These are phyloP conservation scores for Thielaviopsis punctulata DNA, from an alignment of 2,329 filamentous ascomycete species.

Conservation along the genomic window DNA sequence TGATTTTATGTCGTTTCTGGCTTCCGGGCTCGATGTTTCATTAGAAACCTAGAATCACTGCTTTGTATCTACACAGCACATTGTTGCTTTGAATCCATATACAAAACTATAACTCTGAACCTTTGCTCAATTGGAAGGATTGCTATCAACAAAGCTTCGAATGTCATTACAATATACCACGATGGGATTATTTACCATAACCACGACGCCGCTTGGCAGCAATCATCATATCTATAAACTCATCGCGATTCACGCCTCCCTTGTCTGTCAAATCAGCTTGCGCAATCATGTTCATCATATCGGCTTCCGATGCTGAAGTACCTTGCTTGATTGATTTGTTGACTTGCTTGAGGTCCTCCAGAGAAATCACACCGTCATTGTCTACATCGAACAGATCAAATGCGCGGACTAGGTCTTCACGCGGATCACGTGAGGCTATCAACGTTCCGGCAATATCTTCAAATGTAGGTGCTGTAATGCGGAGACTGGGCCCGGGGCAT, in stretches of 20 bases:
- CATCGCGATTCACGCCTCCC: conserved; percentile 54
- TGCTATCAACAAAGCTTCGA: too few relatives aligned
- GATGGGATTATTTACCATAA: conserved; percentile 12
- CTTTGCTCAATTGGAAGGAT: too few relatives aligned
- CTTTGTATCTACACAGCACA: too few relatives aligned
- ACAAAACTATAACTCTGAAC: background rate
- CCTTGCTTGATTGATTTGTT: conserved; percentile 77
- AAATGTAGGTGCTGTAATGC: conserved; percentile 56
- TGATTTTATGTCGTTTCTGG: too few relatives aligned
- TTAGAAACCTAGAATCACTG: too few relatives aligned
- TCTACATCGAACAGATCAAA: conserved; percentile 90
- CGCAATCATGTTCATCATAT: conserved; percentile 90
- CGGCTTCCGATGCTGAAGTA: conserved; percentile 69
- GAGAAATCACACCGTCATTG: conserved; percentile 74
- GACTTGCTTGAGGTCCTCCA: conserved; percentile 74
- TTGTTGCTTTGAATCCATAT: too few relatives aligned
- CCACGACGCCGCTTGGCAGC: conserved; percentile 13
- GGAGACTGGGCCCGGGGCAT: conserved; percentile 43
- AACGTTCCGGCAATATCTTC: conserved; percentile 62
- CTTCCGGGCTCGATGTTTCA: too few relatives aligned
- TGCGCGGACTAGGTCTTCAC: conserved; percentile 79
- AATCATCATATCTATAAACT: conserved; percentile 47
- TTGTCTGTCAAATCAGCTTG: conserved; percentile 94
- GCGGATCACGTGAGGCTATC: conserved; percentile 66
- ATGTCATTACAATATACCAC: too few relatives aligned